Percentiles rank a stretch among this genome's conserved stretches.
Conservation (phyloP, 805 yeast genomes). For the Teunomyces atbi region DNA sequence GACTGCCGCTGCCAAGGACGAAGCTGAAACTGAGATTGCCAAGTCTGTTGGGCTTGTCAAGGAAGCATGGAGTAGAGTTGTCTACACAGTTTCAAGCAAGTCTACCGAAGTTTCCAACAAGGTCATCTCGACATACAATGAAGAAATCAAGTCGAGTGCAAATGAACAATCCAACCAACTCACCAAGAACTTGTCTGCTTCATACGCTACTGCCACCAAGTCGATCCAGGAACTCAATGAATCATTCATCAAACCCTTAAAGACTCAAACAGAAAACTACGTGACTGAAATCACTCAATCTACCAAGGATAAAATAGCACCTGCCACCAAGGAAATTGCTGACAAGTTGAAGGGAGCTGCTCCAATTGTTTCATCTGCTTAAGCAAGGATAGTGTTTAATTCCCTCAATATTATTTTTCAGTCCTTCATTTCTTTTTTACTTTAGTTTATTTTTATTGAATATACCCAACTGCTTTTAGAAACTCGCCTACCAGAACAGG, state of each 20-base stretch:
- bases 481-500: not conserved
- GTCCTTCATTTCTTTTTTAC: not conserved
- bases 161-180: slow-evolving; percentile 24
- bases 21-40: slow-evolving; percentile 10
- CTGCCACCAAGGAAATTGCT: slow-evolving; percentile 9
- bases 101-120: slow-evolving; percentile 27
- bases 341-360: slow-evolving; percentile 13
- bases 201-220: slow-evolving; percentile 33
- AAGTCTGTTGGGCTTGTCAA: slow-evolving; percentile 20
- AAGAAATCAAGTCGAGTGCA: slow-evolving; percentile 26
- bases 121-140: slow-evolving; percentile 33
- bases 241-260: slow-evolving; percentile 39
- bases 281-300: slow-evolving; percentile 34
- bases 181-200: slow-evolving; percentile 33
- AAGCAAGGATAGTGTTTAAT: not conserved
- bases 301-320: slow-evolving; percentile 26
- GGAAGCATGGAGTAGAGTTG: slow-evolving; percentile 20
- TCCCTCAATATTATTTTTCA: not conserved
- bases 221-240: slow-evolving; percentile 33
- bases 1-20: slow-evolving; percentile 17
- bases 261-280: slow-evolving; percentile 37
- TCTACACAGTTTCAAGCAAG: slow-evolving; percentile 25
- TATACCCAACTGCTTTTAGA: not conserved
- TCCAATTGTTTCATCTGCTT: slow-evolving; percentile 14
- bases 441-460: not conserved